Evolutionary conservation across 805 yeast genomes (phyloP).

Genomic region (Pichia insulana): DNA sequence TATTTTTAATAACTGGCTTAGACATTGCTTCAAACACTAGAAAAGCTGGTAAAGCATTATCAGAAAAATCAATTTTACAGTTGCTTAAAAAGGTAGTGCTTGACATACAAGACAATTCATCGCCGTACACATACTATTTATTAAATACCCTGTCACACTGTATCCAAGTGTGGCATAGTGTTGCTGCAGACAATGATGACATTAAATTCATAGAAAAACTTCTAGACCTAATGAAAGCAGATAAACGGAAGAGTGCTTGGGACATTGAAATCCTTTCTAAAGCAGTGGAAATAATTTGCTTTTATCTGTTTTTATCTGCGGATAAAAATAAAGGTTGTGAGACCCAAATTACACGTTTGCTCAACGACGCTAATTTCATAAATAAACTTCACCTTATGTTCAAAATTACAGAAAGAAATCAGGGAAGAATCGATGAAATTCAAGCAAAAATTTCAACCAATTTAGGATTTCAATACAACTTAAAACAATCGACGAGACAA

Average conservation of each 20-base stretch:
- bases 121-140: conserved; percentile 54
- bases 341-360: conserved; percentile 27
- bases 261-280: conserved; percentile 54
- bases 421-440: neutral
- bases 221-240: conserved; percentile 14
- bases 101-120: conserved; percentile 46
- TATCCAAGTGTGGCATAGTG: conserved; percentile 68
- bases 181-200: conserved; percentile 43
- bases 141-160: conserved; percentile 69
- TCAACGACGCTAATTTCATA: conserved; percentile 22
- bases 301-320: conserved; percentile 46
- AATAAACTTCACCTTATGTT: conserved; percentile 34
- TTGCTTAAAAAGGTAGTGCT: conserved; percentile 48
- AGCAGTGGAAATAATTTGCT: conserved; percentile 67
- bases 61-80: conserved; percentile 39
- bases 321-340: conserved; percentile 36
- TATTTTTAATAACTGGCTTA: conserved; percentile 55
- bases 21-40: conserved; percentile 25
- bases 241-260: conserved; percentile 28
- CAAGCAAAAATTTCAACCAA: conserved; percentile 13
- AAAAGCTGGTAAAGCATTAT: conserved; percentile 9
- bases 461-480: conserved; percentile 20
- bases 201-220: conserved; percentile 35
- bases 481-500: conserved; percentile 44
- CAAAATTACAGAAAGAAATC: conserved; percentile 18